phyloP scores from a whole-genome alignment of 2,329 filamentous ascomycete species.

The Lasiodiplodia sp. region DNA sequence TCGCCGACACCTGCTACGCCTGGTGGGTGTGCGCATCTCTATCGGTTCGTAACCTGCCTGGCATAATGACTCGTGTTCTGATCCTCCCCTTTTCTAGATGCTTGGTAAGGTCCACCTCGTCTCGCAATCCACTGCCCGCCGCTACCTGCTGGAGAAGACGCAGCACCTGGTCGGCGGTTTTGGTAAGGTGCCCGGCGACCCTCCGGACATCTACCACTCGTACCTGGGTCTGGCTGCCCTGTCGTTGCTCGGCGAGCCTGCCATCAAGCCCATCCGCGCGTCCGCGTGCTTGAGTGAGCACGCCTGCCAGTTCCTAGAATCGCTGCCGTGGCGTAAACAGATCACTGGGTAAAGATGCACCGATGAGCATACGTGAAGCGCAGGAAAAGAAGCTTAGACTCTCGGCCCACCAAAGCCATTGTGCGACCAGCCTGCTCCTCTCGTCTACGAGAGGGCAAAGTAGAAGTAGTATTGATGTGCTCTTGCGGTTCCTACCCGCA shows the following conservation, averaged over 20 bases:
- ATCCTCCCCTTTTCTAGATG: constrained; percentile 38
- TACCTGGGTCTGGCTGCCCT: constrained; percentile 87
- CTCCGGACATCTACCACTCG: constrained; percentile 79
- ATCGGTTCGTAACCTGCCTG: constrained; percentile 47
- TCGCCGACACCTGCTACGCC: constrained; percentile 92
- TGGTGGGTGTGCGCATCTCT: constrained; percentile 84
- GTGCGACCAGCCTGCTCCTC: not conserved
- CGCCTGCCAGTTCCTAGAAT: constrained; percentile 48
- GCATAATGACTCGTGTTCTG: constrained; percentile 47
- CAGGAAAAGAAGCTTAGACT: not conserved
- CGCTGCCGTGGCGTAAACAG: constrained; percentile 45
- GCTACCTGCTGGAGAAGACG: constrained; percentile 83
- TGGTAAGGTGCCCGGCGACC: constrained; percentile 55
- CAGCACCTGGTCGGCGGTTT: constrained; percentile 76
- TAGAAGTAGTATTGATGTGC: constrained; percentile 21
- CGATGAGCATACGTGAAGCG: constrained; percentile 3
- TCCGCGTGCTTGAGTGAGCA: constrained; percentile 76
- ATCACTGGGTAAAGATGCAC: constrained; percentile 32
- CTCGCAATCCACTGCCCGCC: constrained; percentile 63
- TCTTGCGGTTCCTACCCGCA: not conserved
- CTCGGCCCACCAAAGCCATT: constrained; percentile 5
- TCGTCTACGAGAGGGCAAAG: constrained; percentile 5
- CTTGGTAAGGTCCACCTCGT: constrained; percentile 48
- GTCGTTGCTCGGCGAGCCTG: constrained; percentile 73
- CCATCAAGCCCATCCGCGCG: constrained; percentile 75